Conservation (phyloP, 2,329 filamentous ascomycete species). For the Pestalotiopsis sp. region DNA sequence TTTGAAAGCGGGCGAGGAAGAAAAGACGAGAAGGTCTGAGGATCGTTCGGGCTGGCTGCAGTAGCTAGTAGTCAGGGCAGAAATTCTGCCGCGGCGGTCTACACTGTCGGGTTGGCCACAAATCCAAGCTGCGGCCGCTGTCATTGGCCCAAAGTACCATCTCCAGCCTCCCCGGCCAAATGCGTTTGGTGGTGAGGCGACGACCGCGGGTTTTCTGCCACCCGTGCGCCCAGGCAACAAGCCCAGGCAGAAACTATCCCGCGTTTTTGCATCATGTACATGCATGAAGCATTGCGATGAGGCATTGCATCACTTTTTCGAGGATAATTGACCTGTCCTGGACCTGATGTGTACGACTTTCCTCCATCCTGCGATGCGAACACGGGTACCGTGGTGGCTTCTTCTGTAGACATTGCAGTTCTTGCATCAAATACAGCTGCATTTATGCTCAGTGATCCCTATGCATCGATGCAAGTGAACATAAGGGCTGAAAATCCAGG, state of each 20-base stretch:
- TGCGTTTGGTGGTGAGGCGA: neutral
- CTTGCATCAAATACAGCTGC: no score
- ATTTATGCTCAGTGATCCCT: no score
- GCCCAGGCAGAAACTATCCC: neutral
- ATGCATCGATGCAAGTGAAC: no score
- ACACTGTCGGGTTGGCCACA: neutral
- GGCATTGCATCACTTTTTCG: no score
- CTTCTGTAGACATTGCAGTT: no score
- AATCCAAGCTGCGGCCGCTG: neutral
- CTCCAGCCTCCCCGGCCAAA: neutral
- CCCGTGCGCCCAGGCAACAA: neutral
- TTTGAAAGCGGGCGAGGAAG: neutral
- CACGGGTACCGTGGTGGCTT: no score
- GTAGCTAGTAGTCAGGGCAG: neutral
- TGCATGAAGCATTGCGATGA: no score
- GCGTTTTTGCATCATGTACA: no score
- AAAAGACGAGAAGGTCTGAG: neutral
- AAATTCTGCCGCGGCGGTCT: neutral
- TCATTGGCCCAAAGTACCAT: neutral
- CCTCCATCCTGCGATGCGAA: no score
- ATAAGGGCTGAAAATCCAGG: no score
- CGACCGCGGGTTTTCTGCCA: neutral
- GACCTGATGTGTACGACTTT: no score
- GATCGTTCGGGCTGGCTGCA: neutral
- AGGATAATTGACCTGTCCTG: no score